Conservation (phyloP, 331 rosid genomes). For the Pyrus hybrid region DNA sequence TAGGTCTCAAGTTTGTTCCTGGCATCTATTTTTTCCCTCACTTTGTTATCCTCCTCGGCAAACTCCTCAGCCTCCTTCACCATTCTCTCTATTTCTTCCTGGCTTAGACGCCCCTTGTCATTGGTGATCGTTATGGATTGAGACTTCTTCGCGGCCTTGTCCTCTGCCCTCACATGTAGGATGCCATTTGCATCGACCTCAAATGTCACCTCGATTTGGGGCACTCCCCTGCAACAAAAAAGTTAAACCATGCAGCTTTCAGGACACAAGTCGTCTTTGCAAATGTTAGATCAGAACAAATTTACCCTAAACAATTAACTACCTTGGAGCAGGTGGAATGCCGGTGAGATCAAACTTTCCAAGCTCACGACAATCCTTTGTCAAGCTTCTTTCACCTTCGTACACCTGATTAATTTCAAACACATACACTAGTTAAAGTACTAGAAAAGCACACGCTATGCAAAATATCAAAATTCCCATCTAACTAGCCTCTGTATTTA, state of each 20-base stretch:
- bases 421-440: not conserved
- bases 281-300: not conserved
- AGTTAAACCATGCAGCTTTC: not conserved
- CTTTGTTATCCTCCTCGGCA: constrained; percentile 43
- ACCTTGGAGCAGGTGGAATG: constrained; percentile 59
- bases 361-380: constrained; percentile 52
- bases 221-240: constrained; percentile 34
- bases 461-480: not conserved
- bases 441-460: not conserved
- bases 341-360: constrained; percentile 49
- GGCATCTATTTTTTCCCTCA: constrained; percentile 36
- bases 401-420: constrained; percentile 23
- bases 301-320: not conserved
- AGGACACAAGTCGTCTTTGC: not conserved
- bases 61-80: constrained; percentile 54
- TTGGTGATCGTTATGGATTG: constrained; percentile 42
- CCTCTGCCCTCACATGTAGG: constrained; percentile 44
- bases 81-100: constrained; percentile 49
- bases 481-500: not conserved
- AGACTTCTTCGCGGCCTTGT: constrained; percentile 46
- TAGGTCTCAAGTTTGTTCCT: constrained; percentile 42
- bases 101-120: constrained; percentile 49
- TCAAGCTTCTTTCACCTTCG: constrained; percentile 50
- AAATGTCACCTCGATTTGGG: constrained; percentile 52
- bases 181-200: constrained; percentile 54